A percentile compares a stretch with the other conserved stretches of the same genome.
phyloP scores from a whole-genome alignment of 495 filamentous ascomycete genomes.

The Cercophora sp. region DNA sequence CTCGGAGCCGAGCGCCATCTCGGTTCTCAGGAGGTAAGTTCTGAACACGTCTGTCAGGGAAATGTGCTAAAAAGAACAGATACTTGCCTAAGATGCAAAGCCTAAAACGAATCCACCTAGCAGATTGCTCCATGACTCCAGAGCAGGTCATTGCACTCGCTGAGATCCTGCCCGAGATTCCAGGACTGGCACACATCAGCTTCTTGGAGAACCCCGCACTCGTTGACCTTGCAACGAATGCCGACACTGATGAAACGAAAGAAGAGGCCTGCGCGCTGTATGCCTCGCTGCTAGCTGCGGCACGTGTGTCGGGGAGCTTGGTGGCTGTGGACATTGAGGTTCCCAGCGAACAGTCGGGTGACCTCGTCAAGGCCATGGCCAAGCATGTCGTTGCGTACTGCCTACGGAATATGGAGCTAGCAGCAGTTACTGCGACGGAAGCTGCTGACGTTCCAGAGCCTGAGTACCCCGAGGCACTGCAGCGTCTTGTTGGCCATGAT shows the following conservation, averaged over 20 bases:
- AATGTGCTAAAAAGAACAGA: slow-evolving; percentile 25
- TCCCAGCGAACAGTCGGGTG: slow-evolving; percentile 69
- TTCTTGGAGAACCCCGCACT: slow-evolving; percentile 80
- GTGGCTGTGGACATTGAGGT: slow-evolving; percentile 91
- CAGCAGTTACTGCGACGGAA: slow-evolving; percentile 22
- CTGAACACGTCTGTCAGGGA: not conserved
- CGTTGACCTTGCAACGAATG: slow-evolving; percentile 55
- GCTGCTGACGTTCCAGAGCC: slow-evolving; percentile 34
- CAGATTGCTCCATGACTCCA: slow-evolving; percentile 78
- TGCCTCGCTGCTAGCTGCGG: slow-evolving; percentile 85
- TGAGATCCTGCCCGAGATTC: slow-evolving; percentile 82
- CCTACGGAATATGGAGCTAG: slow-evolving; percentile 76
- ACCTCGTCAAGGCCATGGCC: slow-evolving; percentile 87
- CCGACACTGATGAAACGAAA: slow-evolving; percentile 66
- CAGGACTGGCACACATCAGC: slow-evolving; percentile 80
- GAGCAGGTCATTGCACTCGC: slow-evolving; percentile 86
- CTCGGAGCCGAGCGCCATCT: slow-evolving; percentile 67
- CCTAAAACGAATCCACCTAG: slow-evolving; percentile 82
- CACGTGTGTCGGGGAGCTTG: slow-evolving; percentile 75
- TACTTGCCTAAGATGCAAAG: slow-evolving; percentile 78
- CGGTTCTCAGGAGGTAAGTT: slow-evolving; percentile 63
- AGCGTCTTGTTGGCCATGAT: slow-evolving; percentile 58
- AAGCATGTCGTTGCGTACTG: slow-evolving; percentile 93
- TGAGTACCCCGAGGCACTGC: slow-evolving; percentile 51
- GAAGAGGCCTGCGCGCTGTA: slow-evolving; percentile 94